These are phyloP conservation scores for Pisolithus sp. DNA, from an alignment of 768 basidiomycete genomes.

Conservation along the genomic window DNA sequence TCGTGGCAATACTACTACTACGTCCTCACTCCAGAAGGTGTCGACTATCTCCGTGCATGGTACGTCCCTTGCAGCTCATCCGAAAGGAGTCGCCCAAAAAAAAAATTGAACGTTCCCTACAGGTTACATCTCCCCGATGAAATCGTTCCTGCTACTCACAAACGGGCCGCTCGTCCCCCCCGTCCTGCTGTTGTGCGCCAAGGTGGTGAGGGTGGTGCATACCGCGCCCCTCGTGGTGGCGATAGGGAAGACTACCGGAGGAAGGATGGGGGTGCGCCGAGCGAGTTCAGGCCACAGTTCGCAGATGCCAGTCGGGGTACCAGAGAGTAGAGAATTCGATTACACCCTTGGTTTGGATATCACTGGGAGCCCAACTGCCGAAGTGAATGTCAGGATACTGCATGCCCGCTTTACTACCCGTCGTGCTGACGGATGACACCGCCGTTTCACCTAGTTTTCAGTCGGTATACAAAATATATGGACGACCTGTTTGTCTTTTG, in stretches of 20 bases:
- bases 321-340: conserved; percentile 42
- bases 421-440: too few species aligned
- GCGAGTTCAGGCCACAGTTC: conserved; percentile 85
- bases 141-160: conserved; percentile 97
- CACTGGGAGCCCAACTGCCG: too few species aligned
- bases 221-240: conserved; percentile 84
- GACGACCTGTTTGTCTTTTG: too few species aligned
- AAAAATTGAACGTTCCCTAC: neutral
- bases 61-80: conserved; percentile 16
- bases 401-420: too few species aligned
- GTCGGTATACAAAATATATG: too few species aligned
- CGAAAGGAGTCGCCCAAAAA: neutral
- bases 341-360: too few species aligned
- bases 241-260: conserved; percentile 87
- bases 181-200: conserved; percentile 73
- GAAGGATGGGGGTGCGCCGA: conserved; percentile 83
- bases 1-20: conserved; percentile 99
- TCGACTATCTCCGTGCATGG: conserved; percentile 95
- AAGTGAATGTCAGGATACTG: too few species aligned
- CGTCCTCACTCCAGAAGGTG: conserved; percentile 91
- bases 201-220: conserved; percentile 70
- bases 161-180: conserved; percentile 86
- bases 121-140: conserved; percentile 93
- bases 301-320: conserved; percentile 88
- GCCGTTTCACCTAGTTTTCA: too few species aligned